Evolutionary conservation across 768 basidiomycete species (phyloP).

Genomic region (Russula griseocarnosa): DNA sequence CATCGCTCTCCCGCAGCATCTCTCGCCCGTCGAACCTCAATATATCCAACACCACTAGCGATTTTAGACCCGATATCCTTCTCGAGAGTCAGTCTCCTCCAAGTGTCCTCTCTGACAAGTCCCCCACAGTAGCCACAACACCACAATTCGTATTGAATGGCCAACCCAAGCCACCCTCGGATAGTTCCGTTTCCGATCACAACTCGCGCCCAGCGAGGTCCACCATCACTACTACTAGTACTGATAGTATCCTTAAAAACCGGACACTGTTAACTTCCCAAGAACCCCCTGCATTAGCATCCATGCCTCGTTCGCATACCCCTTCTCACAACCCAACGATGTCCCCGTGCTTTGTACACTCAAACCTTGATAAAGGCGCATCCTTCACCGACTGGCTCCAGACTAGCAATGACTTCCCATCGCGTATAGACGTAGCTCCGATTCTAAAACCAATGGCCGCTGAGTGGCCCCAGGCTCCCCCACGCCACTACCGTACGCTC

Average conservation of each 20-base stretch:
- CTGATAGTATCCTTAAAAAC: not conserved
- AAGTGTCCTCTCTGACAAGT: slow-evolving; percentile 10
- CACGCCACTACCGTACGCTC: slow-evolving; percentile 30
- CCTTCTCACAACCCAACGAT: slow-evolving; percentile 39
- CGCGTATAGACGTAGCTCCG: slow-evolving; percentile 49
- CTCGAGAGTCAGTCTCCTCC: slow-evolving; percentile 38
- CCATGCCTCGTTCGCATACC: slow-evolving; percentile 26
- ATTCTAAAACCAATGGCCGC: slow-evolving; percentile 38
- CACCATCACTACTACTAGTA: not conserved
- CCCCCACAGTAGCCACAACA: not conserved
- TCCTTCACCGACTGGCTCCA: slow-evolving; percentile 72
- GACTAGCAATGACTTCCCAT: slow-evolving; percentile 27
- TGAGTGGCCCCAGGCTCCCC: slow-evolving; percentile 27
- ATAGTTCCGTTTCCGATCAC: not conserved
- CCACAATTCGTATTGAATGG: not conserved
- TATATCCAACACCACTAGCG: slow-evolving; percentile 33
- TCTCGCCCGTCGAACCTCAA: slow-evolving; percentile 38
- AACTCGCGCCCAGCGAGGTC: not conserved
- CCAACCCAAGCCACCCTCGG: not conserved
- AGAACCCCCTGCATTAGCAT: not conserved
- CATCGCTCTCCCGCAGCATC: slow-evolving; percentile 40
- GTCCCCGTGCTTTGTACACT: slow-evolving; percentile 93
- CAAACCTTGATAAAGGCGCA: slow-evolving; percentile 77
- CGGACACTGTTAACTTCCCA: slow-evolving; percentile 13
- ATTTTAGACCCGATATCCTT: slow-evolving; percentile 38